phyloP scores from a whole-genome alignment of 164 flowering plant species.

The Nymphaea thermarum region DNA sequence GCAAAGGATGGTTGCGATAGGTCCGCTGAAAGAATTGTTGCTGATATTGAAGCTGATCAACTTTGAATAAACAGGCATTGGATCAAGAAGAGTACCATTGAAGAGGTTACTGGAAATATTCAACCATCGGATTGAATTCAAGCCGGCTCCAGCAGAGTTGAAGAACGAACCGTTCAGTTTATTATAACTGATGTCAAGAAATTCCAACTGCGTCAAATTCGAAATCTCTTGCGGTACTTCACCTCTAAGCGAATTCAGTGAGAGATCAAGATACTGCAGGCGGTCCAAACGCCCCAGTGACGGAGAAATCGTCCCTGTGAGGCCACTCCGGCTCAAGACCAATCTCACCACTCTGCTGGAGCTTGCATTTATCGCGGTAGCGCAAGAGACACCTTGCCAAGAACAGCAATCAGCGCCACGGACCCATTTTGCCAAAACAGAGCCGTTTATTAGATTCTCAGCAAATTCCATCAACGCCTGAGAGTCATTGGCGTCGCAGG shows the following conservation, averaged over 20 bases:
- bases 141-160: neutral
- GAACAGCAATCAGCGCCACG: slow-evolving; percentile 7
- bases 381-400: slow-evolving; percentile 11
- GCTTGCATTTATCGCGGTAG: neutral
- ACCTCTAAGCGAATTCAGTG: slow-evolving; percentile 11
- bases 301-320: slow-evolving; percentile 9
- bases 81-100: slow-evolving; percentile 6
- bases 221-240: slow-evolving; percentile 7
- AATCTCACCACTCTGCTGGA: slow-evolving; percentile 10
- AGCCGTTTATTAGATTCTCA: slow-evolving; percentile 1
- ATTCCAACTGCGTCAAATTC: slow-evolving; percentile 9
- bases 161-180: slow-evolving; percentile 5
- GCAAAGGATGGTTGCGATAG: slow-evolving; percentile 5
- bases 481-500: slow-evolving; percentile 11
- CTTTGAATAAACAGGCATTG: slow-evolving; percentile 4
- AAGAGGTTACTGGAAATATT: slow-evolving; percentile 11
- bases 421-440: slow-evolving; percentile 5
- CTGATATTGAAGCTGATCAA: slow-evolving; percentile 2
- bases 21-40: slow-evolving; percentile 7
- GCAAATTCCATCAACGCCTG: slow-evolving; percentile 8
- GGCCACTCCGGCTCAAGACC: slow-evolving; percentile 3
- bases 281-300: slow-evolving; percentile 12
- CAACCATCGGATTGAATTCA: slow-evolving; percentile 6
- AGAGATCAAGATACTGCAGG: slow-evolving; percentile 11
- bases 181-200: slow-evolving; percentile 17